Evolutionary conservation across 768 basidiomycete species (phyloP).

Genomic region (Calocera cornea): DNA sequence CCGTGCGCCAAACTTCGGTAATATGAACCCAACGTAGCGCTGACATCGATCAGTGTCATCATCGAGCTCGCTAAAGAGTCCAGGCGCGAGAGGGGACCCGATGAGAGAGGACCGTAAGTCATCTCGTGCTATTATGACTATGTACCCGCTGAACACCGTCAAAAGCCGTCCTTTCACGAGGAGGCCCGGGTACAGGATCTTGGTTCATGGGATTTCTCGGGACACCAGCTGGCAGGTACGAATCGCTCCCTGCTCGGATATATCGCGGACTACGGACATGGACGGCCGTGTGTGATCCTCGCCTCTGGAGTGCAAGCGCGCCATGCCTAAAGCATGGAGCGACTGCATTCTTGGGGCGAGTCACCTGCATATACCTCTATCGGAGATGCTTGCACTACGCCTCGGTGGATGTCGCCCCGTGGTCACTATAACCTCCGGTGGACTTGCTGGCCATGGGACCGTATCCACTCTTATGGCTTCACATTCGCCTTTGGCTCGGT

Average conservation of each 20-base stretch:
- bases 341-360: background rate
- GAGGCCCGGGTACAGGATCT: constrained; percentile 68
- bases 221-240: constrained; percentile 99
- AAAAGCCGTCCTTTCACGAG: constrained; percentile 23
- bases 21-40: background rate
- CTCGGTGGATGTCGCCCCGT: background rate
- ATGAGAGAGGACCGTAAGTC: constrained; percentile 34
- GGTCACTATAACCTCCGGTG: background rate
- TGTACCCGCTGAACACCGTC: constrained; percentile 6
- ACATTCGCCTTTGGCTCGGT: background rate
- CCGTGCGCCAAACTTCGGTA: constrained; percentile 34
- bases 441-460: background rate
- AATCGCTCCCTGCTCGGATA: constrained; percentile 20
- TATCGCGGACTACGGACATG: background rate
- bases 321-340: background rate
- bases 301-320: background rate
- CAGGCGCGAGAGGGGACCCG: constrained; percentile 69
- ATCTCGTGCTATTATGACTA: constrained; percentile 9
- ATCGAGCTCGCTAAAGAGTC: constrained; percentile 90
- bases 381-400: background rate
- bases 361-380: background rate
- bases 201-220: constrained; percentile 79
- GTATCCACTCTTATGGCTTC: background rate
- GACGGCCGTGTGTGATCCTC: background rate
- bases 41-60: constrained; percentile 44